Evolutionary conservation across 345 rosid species (phyloP).

Genomic region (Iberis pinnata): DNA sequence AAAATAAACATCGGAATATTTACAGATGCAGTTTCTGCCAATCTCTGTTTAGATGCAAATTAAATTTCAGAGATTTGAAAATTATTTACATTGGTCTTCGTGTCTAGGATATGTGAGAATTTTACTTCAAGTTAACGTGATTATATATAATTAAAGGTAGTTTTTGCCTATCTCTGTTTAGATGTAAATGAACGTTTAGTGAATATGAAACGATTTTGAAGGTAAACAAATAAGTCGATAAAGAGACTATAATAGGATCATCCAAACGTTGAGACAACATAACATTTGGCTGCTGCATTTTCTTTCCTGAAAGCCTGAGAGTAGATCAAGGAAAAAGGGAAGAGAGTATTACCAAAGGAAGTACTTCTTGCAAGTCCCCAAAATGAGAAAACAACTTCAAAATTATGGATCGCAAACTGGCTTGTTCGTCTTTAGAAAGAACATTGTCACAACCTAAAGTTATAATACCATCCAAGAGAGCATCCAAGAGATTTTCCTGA

Average conservation of each 20-base stretch:
- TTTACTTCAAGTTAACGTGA: slow-evolving; percentile 68
- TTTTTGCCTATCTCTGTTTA: slow-evolving; percentile 60
- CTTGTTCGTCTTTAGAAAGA: slow-evolving; percentile 60
- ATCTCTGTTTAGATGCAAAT: not conserved
- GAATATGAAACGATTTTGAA: slow-evolving; percentile 72
- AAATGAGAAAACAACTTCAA: slow-evolving; percentile 66
- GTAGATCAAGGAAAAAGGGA: slow-evolving; percentile 2
- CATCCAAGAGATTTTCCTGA: slow-evolving; percentile 55
- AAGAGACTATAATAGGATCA: slow-evolving; percentile 5
- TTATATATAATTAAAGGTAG: slow-evolving; percentile 52
- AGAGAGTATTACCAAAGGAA: slow-evolving; percentile 61
- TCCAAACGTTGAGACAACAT: not conserved
- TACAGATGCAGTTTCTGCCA: not conserved
- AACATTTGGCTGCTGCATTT: not conserved
- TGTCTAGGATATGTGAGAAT: not conserved
- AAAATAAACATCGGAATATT: no score
- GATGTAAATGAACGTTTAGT: no score
- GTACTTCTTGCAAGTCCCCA: slow-evolving; percentile 51
- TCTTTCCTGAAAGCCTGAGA: slow-evolving; percentile 10
- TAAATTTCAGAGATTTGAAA: not conserved
- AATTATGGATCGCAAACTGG: slow-evolving; percentile 65
- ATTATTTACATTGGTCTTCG: not conserved
- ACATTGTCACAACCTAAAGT: slow-evolving; percentile 39
- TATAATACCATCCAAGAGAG: slow-evolving; percentile 52
- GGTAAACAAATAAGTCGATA: slow-evolving; percentile 11